These are phyloP conservation scores for Chlamydomonas sp. DNA, from an alignment of 139 green algal genomes.

Conservation along the genomic window DNA sequence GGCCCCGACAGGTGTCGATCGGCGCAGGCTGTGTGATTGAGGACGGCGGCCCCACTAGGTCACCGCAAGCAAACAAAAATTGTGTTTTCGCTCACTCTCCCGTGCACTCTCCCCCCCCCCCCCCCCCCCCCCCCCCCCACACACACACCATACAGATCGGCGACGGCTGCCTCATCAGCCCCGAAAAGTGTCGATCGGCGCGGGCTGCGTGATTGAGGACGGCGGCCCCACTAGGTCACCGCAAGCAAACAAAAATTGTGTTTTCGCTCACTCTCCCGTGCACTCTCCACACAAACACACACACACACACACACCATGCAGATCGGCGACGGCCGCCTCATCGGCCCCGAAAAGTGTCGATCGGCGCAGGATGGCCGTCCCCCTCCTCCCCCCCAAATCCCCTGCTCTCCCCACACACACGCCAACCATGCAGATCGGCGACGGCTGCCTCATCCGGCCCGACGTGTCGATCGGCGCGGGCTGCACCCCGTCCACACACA, in stretches of 20 bases:
- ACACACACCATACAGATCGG: too few species aligned
- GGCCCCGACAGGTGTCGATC: too few species aligned
- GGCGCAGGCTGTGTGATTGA: too few species aligned
- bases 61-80: too few species aligned
- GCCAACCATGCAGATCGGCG: conserved; percentile 54
- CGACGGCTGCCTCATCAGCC: conserved; percentile 72
- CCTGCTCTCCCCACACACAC: background rate
- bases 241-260: background rate
- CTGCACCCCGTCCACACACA: too few species aligned
- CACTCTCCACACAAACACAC: background rate
- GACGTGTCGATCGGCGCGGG: conserved; percentile 77
- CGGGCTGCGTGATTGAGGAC: conserved; percentile 77
- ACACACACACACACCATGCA: background rate
- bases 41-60: too few species aligned
- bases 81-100: too few species aligned
- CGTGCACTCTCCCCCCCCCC: background rate
- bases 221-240: conserved; percentile 56
- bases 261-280: too few species aligned
- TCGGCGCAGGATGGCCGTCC: too few species aligned
- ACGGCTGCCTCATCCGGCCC: conserved; percentile 72
- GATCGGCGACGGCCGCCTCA: too few species aligned
- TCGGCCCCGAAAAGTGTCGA: too few species aligned
- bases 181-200: conserved; percentile 76
- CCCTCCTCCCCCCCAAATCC: background rate
- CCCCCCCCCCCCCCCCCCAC: too few species aligned